These are phyloP conservation scores for Wallacemonas sp. DNA, from an alignment of 208 protist genomes.

Conservation along the genomic window DNA sequence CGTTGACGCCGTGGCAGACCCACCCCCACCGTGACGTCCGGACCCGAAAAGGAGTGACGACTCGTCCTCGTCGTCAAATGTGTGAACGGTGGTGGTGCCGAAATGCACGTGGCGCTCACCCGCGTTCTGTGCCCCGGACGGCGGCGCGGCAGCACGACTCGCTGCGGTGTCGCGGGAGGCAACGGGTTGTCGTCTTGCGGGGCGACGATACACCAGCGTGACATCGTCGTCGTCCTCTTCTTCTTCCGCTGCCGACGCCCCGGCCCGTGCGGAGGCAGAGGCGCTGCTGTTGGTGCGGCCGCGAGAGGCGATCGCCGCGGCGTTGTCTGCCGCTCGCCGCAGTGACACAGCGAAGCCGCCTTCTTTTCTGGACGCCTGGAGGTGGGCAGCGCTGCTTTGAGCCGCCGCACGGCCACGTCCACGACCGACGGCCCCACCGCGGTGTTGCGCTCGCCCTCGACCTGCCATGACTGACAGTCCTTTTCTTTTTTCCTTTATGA, in stretches of 20 bases:
- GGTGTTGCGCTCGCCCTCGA: neutral
- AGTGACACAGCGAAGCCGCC: constrained; percentile 4
- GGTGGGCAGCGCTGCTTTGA: neutral
- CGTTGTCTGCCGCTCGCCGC: constrained; percentile 8
- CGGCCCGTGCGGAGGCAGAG: neutral
- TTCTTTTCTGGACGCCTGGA: constrained; percentile 2
- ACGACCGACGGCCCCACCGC: neutral
- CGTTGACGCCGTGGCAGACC: no score
- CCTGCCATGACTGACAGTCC: constrained; percentile 5
- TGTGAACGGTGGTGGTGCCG: neutral
- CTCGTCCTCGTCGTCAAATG: neutral
- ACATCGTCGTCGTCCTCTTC: constrained; percentile 28
- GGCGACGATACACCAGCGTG: constrained; percentile 29
- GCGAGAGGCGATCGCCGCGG: no score
- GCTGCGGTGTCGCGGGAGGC: no score
- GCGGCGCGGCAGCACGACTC: no score
- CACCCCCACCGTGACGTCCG: no score
- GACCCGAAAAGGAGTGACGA: no score
- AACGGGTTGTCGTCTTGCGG: no score
- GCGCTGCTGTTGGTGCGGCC: no score
- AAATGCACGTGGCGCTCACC: constrained; percentile 6
- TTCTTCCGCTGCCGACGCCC: neutral
- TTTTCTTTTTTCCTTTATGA: neutral
- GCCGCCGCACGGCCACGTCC: neutral
- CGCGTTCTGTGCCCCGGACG: no score